Evolutionary conservation across 2,329 filamentous ascomycete species (phyloP).

Genomic region (Diaporthe australafricana): DNA sequence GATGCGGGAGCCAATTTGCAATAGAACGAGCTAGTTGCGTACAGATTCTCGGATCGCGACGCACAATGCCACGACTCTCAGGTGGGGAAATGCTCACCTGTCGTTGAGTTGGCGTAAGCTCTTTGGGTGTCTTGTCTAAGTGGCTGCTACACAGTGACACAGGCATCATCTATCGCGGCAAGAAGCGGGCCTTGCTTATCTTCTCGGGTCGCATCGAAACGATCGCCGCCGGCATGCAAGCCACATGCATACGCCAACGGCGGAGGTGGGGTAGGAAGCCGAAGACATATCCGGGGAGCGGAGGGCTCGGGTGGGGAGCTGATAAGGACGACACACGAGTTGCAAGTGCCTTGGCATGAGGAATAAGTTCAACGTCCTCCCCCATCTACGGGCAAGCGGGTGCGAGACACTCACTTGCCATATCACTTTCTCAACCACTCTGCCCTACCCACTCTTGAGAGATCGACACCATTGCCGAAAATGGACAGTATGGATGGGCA

Average conservation of each 20-base stretch:
- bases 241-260: not conserved
- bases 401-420: not conserved
- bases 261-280: constrained; percentile 25
- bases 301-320: not conserved
- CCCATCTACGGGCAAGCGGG: constrained; percentile 32
- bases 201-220: not conserved
- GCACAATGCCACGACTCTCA: not conserved
- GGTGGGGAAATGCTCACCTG: constrained; percentile 12
- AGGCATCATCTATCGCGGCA: not conserved
- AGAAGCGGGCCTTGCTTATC: not conserved
- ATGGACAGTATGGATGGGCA: constrained; percentile 20
- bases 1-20: not conserved
- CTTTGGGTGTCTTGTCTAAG: not conserved
- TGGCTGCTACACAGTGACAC: not conserved
- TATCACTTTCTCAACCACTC: not conserved
- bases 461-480: not conserved
- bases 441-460: constrained; percentile 23
- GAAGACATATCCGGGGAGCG: not conserved
- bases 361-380: constrained; percentile 10
- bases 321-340: constrained; percentile 25
- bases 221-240: not conserved
- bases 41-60: not conserved
- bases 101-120: not conserved
- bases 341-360: not conserved
- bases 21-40: not conserved